Percentiles rank a stretch among this genome's conserved stretches.
Conservation (phyloP, 2,329 filamentous ascomycete species). For the Phialocephala subalpina region DNA sequence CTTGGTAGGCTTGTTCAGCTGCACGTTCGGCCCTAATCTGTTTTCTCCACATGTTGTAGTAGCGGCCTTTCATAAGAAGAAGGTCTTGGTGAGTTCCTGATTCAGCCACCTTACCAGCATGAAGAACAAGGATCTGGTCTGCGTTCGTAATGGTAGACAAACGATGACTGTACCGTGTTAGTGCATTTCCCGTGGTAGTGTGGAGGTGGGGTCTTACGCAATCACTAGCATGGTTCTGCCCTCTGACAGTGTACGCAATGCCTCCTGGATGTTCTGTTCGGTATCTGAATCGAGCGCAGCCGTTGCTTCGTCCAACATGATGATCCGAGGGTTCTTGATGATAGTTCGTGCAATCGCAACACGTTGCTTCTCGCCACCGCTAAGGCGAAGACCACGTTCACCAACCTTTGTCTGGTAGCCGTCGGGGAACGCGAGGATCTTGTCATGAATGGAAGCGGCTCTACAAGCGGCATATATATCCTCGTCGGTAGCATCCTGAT, state of each 20-base stretch:
- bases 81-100: constrained; percentile 82
- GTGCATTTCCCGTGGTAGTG: constrained; percentile 80
- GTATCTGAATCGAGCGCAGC: constrained; percentile 92
- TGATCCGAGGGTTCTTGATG: constrained; percentile 89
- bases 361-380: constrained; percentile 91
- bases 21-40: constrained; percentile 82
- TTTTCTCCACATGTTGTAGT: constrained; percentile 86
- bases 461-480: constrained; percentile 83
- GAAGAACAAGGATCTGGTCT: constrained; percentile 85
- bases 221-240: constrained; percentile 95
- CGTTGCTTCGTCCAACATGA: constrained; percentile 92
- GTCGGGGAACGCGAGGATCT: constrained; percentile 88
- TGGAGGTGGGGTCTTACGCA: constrained; percentile 65
- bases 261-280: constrained; percentile 90
- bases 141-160: constrained; percentile 91
- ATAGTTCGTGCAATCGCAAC: constrained; percentile 94
- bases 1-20: constrained; percentile 60
- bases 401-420: constrained; percentile 90
- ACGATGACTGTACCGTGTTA: constrained; percentile 76
- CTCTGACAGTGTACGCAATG: constrained; percentile 80
- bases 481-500: constrained; percentile 80
- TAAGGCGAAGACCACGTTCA: constrained; percentile 85
- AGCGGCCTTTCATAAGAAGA: constrained; percentile 73
- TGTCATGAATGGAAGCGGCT: constrained; percentile 91
- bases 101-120: constrained; percentile 80